Conservation (phyloP, 495 filamentous ascomycete genomes). For the Niebla homalea region DNA sequence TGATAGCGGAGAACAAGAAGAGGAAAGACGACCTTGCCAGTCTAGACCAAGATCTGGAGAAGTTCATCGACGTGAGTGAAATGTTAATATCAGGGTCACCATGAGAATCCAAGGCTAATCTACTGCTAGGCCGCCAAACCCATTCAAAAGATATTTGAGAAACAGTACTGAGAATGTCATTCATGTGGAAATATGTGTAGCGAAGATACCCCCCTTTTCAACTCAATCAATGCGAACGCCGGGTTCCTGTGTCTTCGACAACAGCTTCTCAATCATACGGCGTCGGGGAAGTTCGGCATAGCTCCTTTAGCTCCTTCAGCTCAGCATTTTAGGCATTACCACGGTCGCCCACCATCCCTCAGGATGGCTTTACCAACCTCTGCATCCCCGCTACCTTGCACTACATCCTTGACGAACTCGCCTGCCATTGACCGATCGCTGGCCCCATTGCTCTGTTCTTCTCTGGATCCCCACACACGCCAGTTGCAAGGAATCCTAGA, state of each 20-base stretch:
- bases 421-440: not conserved
- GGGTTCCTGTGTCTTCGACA: too few species aligned
- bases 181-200: not conserved
- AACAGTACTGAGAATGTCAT: conserved; percentile 35
- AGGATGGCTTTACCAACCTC: conserved; percentile 26
- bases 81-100: too few species aligned
- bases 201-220: conserved; percentile 1
- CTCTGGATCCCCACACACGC: not conserved
- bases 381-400: conserved; percentile 26
- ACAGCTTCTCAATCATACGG: too few species aligned
- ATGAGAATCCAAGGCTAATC: not conserved
- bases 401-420: conserved; percentile 13
- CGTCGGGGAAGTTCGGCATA: too few species aligned
- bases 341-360: conserved; percentile 16
- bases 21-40: conserved; percentile 83
- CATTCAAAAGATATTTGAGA: conserved; percentile 71
- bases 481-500: conserved; percentile 33
- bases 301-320: too few species aligned
- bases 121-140: conserved; percentile 62
- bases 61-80: conserved; percentile 53
- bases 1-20: conserved; percentile 92
- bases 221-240: too few species aligned
- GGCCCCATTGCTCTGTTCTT: not conserved
- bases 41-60: conserved; percentile 77
- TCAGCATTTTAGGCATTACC: conserved; percentile 1